Base-by-base conservation (phyloP, 805 yeast genomes). In the Kluyveromyces dobzhanskii region DNA sequence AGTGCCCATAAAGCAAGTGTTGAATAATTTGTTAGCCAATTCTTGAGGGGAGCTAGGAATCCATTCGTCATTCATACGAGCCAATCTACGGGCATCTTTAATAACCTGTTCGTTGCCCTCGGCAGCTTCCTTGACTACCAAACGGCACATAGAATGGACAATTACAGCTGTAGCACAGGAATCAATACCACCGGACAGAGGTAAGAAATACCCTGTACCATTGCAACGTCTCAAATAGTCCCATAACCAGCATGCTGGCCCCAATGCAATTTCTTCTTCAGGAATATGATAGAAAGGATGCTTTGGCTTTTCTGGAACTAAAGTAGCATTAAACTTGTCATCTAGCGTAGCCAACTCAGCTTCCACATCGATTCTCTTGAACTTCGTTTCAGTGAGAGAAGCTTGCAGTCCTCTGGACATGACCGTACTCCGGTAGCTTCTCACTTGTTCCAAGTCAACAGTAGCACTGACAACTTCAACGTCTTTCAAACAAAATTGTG, bases 211-310 rank as follows among this genome's bases (percentile, higher is more conserved):
- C 0, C 99, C 99, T 0, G 87, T 85, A 37, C 92, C 84, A 48
- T 76, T 76, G 49, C 94, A 85, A 47, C 99, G 74, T 59, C 99
- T 75, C 42, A 92, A 70, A 55, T 92, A 92, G 61, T 92, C 99
- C 99, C 99, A 92, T 46, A 92, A 62, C 99, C 99, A 92, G 60
- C 98, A 92, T 0, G 99, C 98, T 0, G 99, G 99, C 0, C 99
- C 99, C 32, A 85, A 67, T 1, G 97, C 97, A 48, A 92, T 90
- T 61, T 92, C 99, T 62, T 92, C 97, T 54, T 88, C 95, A 3
- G 98, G 96, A 2, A 67, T 54, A 61, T 84, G 94, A 51, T 82
- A 81, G 28, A 69, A 70, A 32, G 81, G 69, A 4, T 65, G 67
- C 17, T 62, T 57, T 1, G 72, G 53, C 16, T 54, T 53, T 0